Evolutionary conservation across 805 yeast species (phyloP).

Genomic region (Middelhovenomyces tepae): DNA sequence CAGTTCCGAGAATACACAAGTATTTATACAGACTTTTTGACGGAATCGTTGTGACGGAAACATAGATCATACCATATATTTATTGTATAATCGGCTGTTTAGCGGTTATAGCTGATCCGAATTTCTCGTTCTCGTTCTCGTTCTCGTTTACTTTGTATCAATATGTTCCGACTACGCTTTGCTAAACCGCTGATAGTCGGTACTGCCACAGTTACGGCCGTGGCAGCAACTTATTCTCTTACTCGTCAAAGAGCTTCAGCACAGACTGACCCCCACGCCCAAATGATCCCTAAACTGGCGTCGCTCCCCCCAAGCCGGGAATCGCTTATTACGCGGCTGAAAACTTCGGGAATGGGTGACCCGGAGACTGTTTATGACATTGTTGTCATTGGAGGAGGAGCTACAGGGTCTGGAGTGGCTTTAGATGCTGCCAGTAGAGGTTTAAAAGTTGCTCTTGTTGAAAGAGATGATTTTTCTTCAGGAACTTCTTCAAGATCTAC

Average conservation of each 20-base stretch:
- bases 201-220: too few relatives aligned
- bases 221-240: conserved; percentile 1
- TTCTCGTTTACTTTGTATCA: too few relatives aligned
- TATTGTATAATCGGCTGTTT: too few relatives aligned
- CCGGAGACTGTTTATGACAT: conserved; percentile 57
- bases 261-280: background rate
- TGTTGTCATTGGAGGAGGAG: conserved; percentile 93
- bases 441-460: conserved; percentile 76
- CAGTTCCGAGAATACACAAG: too few relatives aligned
- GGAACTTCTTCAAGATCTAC: conserved; percentile 93
- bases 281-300: background rate
- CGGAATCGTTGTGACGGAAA: too few relatives aligned
- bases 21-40: too few relatives aligned
- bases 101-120: too few relatives aligned
- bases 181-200: too few relatives aligned
- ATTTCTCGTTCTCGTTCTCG: too few relatives aligned
- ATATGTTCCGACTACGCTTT: too few relatives aligned
- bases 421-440: conserved; percentile 89
- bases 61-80: too few relatives aligned
- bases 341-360: too few relatives aligned
- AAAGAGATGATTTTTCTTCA: conserved; percentile 80
- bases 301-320: background rate
- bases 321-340: background rate
- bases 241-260: conserved; percentile 3
- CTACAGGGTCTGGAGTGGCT: conserved; percentile 90